Evolutionary conservation across 129 eudicot genomes (phyloP), one percentile per base, ranked within the genome.

Genomic region (Saussurea involucrata): DNA sequence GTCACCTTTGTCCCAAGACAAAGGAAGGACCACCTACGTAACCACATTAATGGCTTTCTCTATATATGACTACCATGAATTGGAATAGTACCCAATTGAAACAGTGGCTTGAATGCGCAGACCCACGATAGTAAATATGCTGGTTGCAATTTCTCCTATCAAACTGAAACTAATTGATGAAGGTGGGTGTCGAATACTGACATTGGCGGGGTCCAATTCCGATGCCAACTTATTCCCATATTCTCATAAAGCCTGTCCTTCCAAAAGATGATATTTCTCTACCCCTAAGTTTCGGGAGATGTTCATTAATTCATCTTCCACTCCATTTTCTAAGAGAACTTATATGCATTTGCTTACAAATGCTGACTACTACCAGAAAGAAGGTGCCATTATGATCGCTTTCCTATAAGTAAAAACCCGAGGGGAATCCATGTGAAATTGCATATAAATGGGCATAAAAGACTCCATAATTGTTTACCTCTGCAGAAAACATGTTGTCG

Each of bases 401-500:
- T 79, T 71, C 44, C 55, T n/a, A 5, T 27, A 42, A 46, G 80
- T 74, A 55, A 65, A 68, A 63, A 18, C 40, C 11, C 8, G 29
- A 58, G 65, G 36, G 76, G 27, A 69, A 64, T 63, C 34, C 34
- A 79, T 63, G 80, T 80, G 76, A 74, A 33, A 24, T 73, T 55
- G 36, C 60, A 80, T 66, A 80, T 7, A 66, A 80, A 68, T 60
- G 75, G 49, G 37, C 4, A 68, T n/a, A 72, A 80, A 63, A 53
- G 77, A 75, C 81, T 69, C 40, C 58, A 68, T 8, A 71, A 44
- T n/a, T 79, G 82, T 69, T 69, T 80, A 91, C 98, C 82, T 90
- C 97, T 53, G 90, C 83, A 71, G 90, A 80, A 61, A 91, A 85
- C 32, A 95, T 80, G 80, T 84, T 80, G 78, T 95, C 98, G 17